Evolutionary conservation across 306 rosid species (phyloP), one percentile per base, ranked within the genome.

Genomic region (cucumber (Cucumis sativus)): DNA sequence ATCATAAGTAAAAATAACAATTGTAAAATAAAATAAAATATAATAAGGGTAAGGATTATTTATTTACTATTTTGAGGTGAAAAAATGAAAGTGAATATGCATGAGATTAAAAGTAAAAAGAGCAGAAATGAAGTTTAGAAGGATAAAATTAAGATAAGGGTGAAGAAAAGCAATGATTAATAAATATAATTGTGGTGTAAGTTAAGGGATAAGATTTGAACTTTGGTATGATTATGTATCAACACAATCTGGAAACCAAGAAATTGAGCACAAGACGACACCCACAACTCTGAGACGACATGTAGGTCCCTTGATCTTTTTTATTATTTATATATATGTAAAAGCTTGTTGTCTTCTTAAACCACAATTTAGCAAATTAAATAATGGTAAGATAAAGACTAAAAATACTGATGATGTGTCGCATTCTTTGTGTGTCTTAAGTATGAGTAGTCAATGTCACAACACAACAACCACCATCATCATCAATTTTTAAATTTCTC

Each of bases 201-300:
- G 65, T 70, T 80, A 84, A 83, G 89, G 56, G 84, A 87, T 82
- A 85, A 81, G 88, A 87, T 88, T 84, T 77, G 77, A 75, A 77
- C 75, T 81, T 83, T 83, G 56, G 61, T 73, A 76, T 73, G 52
- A 82, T 70, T 75, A 18, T 74, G 59, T 70, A 79, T 52, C 64
- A 77, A 78, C 43, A 78, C 43, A 77, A 77, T 80, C 82, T 83
- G 65, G 64, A 79, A 23, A 35, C 51, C 76, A 54, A 76, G 61
- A 66, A 82, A 85, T 85, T 83, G 93, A 91, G 81, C 82, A 79
- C 74, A 40, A 84, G 88, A 80, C 82, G 35, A 84, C 89, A 80
- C 82, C 81, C 69, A 49, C 74, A 60, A 81, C 78, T 77, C 58
- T 56, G 77, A 83, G 84, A 85, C 91, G 86, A 85, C 91, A 88